A percentile compares a stretch with the other conserved stretches of the same genome.
Conservation (phyloP, 257 asterid species). For the Mitragyna speciosa region DNA sequence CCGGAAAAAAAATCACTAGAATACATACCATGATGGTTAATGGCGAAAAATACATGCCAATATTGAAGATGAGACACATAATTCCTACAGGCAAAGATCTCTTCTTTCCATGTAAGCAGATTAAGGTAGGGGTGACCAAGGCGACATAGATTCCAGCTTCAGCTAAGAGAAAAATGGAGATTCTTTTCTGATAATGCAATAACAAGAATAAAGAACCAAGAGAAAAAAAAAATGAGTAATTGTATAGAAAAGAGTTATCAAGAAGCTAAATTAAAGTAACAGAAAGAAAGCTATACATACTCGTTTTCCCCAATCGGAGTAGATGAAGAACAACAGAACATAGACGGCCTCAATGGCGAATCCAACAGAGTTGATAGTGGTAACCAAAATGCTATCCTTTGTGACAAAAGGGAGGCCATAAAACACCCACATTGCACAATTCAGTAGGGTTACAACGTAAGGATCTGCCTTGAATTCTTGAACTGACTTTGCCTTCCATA, state of each 20-base stretch:
- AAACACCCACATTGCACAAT: conserved; percentile 64
- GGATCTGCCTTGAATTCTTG: conserved; percentile 49
- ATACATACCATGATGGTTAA: conserved; percentile 22
- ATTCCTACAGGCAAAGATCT: conserved; percentile 51
- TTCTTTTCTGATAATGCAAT: conserved; percentile 38
- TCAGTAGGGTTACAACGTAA: conserved; percentile 47
- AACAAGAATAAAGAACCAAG: not conserved
- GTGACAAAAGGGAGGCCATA: conserved; percentile 76
- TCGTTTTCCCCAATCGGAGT: conserved; percentile 50
- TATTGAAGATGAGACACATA: conserved; percentile 42
- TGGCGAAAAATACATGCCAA: conserved; percentile 61
- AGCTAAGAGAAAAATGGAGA: conserved; percentile 21
- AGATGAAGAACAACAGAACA: conserved; percentile 41
- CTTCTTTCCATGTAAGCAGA: conserved; percentile 39
- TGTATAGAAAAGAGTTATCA: too few species aligned
- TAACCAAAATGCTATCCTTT: conserved; percentile 54
- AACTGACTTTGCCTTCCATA: conserved; percentile 53
- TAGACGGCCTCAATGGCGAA: conserved; percentile 40
- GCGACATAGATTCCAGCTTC: conserved; percentile 30
- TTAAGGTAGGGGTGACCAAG: conserved; percentile 35
- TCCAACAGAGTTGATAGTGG: conserved; percentile 62
- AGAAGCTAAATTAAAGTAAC: too few species aligned
- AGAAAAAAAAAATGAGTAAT: not conserved
- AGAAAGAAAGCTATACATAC: conserved; percentile 16
- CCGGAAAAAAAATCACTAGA: not conserved